These are phyloP conservation scores for Xylariales sp. DNA, from an alignment of 2,329 filamentous ascomycete genomes.

Conservation along the genomic window DNA sequence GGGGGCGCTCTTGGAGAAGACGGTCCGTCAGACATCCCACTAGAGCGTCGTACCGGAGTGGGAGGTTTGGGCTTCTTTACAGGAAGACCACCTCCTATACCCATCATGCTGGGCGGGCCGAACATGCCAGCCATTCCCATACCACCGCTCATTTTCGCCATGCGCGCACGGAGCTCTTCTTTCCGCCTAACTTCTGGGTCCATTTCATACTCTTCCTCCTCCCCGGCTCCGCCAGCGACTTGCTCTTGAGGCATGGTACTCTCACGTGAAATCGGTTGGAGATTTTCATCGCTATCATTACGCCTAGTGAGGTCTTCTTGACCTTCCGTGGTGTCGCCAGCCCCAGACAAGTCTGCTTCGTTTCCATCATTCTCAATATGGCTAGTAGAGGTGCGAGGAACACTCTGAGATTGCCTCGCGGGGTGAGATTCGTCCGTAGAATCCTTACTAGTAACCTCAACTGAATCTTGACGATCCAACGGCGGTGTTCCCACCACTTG, in stretches of 20 bases:
- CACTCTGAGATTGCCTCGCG: conserved; percentile 55
- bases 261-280: conserved; percentile 55
- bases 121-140: conserved; percentile 93
- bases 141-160: conserved; percentile 98
- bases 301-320: conserved; percentile 73
- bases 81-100: conserved; percentile 62
- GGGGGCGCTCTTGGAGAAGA: conserved; percentile 62
- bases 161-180: conserved; percentile 90
- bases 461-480: conserved; percentile 61
- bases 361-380: conserved; percentile 66
- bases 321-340: conserved; percentile 72
- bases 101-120: conserved; percentile 75
- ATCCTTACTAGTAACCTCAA: conserved; percentile 60
- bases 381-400: conserved; percentile 66
- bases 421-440: conserved; percentile 64
- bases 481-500: conserved; percentile 51
- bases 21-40: conserved; percentile 57
- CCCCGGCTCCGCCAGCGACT: conserved; percentile 63
- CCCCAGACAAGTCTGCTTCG: conserved; percentile 73
- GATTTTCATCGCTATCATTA: conserved; percentile 77
- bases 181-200: conserved; percentile 88
- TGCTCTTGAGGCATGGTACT: conserved; percentile 52
- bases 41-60: conserved; percentile 55
- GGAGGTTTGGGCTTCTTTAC: conserved; percentile 68
- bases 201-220: conserved; percentile 80